Base-by-base conservation (phyloP, 179 eudicot genomes). In the Sideroxylon spinosum region DNA sequence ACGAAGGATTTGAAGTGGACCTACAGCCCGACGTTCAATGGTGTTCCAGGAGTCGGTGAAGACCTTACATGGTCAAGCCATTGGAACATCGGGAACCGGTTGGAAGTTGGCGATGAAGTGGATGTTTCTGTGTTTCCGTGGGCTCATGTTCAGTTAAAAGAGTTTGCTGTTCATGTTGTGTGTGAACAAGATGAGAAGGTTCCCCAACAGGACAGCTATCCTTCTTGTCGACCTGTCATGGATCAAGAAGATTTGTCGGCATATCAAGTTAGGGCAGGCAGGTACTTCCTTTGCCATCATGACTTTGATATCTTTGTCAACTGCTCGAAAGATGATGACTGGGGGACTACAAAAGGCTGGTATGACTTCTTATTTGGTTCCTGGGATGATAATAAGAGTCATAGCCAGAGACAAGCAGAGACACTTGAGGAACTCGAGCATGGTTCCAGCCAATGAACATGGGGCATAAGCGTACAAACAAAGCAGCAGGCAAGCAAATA, bases 91-190 rank as follows among this genome's bases (percentile, higher is more conserved):
- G 8, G 28, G 29, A 25, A 70, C 23, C 55, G 48, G 74, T 49
- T 70, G 29, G 57, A 70, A 46, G 28, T 7, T n/a, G 74, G 74
- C 3, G 74, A 70, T 70, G 57, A n/a, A 46, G 25, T 70, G 57
- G 11, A 48, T 48, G 74, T 70, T 70, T 66, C 70, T 29, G 70
- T 66, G 70, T 6, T 66, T 29, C 9, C 7, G n/a, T 28, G 20
- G 20, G 16, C 9, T 4, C 3, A 6, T 29, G 0, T 29, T 6
- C 10, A 29, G 20, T 9, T 66, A 16, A 66, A 66, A 19, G 70
- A 66, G n/a, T 28, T 28, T 25, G 74, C 52, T 0, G 7, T 25
- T 7, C 19, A 50, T 11, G 29, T 70, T 23, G 74, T 70, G 19
- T 32, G 6, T 16, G 70, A 66, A 10, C 48, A 26, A 29, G 49